These are phyloP conservation scores for Aspergillus nidulans DNA, from an alignment of 495 filamentous ascomycete species.

Conservation along the genomic window DNA sequence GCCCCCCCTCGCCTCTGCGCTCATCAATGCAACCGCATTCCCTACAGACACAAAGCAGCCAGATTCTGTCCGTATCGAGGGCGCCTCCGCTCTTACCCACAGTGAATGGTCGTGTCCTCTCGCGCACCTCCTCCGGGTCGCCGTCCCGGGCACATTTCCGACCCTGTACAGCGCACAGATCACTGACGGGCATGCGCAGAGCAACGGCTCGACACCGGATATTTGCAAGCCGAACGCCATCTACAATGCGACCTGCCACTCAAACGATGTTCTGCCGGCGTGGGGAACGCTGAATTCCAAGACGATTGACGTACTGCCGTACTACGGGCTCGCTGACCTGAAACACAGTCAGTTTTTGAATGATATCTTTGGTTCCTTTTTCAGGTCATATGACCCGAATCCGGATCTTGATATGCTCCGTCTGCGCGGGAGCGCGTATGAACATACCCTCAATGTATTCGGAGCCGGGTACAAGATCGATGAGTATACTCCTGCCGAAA, in stretches of 20 bases:
- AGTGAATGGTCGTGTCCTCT: conserved; percentile 28
- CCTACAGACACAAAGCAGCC: conserved; percentile 13
- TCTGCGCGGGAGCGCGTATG: conserved; percentile 24
- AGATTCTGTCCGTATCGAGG: conserved; percentile 19
- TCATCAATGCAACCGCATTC: conserved; percentile 18
- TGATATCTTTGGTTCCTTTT: conserved; percentile 26
- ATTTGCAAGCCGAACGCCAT: conserved; percentile 27
- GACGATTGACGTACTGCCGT: conserved; percentile 23
- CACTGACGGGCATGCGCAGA: conserved; percentile 23
- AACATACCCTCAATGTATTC: conserved; percentile 8
- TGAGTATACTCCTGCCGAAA: conserved; percentile 1
- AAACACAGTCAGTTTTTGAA: conserved; percentile 25
- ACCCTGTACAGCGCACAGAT: conserved; percentile 23
- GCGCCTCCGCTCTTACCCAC: conserved; percentile 18
- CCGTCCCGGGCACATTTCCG: conserved; percentile 13
- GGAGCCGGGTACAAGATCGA: conserved; percentile 9
- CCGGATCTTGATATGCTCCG: conserved; percentile 14
- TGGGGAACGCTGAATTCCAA: conserved; percentile 32
- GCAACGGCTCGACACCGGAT: conserved; percentile 13
- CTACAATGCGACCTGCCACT: conserved; percentile 30
- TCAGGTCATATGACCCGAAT: conserved; percentile 23
- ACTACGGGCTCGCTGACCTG: conserved; percentile 19
- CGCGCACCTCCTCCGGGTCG: conserved; percentile 21
- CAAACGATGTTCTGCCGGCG: conserved; percentile 24
- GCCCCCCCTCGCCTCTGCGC: conserved; percentile 9